A percentile compares a stretch with the other conserved stretches of the same genome.
These are phyloP conservation scores for Aspergillus unguis DNA, from an alignment of 2,329 filamentous ascomycete species.

Conservation along the genomic window DNA sequence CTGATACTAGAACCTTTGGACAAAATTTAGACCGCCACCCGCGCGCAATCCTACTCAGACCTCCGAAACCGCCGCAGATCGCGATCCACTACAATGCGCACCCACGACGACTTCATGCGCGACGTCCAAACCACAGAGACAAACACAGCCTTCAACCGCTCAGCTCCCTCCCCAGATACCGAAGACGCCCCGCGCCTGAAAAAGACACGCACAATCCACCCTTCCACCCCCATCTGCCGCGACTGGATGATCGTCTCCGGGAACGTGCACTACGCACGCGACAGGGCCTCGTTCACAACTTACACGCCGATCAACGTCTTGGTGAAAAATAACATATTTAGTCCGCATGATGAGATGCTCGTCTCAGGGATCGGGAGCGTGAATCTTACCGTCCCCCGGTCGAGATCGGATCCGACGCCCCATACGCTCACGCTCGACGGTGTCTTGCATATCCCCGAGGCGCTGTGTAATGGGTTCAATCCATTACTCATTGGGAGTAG, in stretches of 20 bases:
- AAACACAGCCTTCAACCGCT: no score
- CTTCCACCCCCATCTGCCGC: conserved; percentile 40
- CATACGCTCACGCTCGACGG: conserved; percentile 29
- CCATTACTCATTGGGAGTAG: conserved; percentile 23
- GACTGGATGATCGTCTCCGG: conserved; percentile 28
- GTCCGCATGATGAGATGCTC: conserved; percentile 21
- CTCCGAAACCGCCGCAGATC: not conserved
- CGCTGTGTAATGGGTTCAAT: conserved; percentile 34
- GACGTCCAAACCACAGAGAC: not conserved
- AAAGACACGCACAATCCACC: conserved; percentile 11
- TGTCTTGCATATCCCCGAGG: conserved; percentile 35
- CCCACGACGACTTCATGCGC: conserved; percentile 11
- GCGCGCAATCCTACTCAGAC: no score
- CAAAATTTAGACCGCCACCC: no score
- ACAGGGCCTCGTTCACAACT: conserved; percentile 29
- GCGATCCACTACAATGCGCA: conserved; percentile 1
- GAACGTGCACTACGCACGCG: conserved; percentile 34
- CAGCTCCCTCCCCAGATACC: not conserved
- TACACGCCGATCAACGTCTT: conserved; percentile 25
- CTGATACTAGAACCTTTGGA: no score
- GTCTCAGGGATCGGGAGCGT: conserved; percentile 34
- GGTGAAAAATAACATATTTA: conserved; percentile 23
- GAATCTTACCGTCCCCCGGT: conserved; percentile 25
- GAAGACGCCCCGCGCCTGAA: conserved; percentile 9
- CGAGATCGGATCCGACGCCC: conserved; percentile 17